phyloP scores from a whole-genome alignment of 1,284 basidiomycete genomes.

The Irpex sp. region DNA sequence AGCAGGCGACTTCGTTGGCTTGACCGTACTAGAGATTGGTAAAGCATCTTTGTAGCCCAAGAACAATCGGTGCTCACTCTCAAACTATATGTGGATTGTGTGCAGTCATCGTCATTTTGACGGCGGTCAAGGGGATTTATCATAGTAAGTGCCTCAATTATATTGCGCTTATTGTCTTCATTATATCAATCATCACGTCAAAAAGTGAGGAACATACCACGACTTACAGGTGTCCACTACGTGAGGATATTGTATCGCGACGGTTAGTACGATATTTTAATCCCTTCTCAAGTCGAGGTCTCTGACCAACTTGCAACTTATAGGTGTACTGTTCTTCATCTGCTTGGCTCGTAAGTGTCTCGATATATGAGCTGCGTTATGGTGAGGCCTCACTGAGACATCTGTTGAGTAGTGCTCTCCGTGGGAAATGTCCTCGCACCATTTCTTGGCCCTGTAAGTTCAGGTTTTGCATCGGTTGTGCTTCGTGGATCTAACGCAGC shows the following conservation, averaged over 20 bases:
- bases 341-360: not conserved
- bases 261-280: not conserved
- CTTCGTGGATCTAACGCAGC: not conserved
- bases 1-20: conserved; percentile 2
- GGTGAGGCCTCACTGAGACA: not conserved
- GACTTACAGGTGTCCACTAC: not conserved
- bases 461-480: no score
- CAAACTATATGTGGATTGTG: not conserved
- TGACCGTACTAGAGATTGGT: conserved; percentile 5
- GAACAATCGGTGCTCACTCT: not conserved
- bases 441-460: not conserved
- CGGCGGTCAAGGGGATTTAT: not conserved
- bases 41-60: not conserved
- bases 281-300: not conserved
- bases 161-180: not conserved
- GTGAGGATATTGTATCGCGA: not conserved
- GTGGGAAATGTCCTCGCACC: not conserved
- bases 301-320: not conserved
- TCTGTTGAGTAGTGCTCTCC: not conserved
- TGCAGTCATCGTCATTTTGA: not conserved
- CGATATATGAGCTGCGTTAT: not conserved
- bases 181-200: not conserved
- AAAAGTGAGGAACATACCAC: not conserved
- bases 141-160: not conserved
- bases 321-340: conserved; percentile 1